Evolutionary conservation across 1,284 basidiomycete species (phyloP), one percentile per base, ranked within the genome.

Genomic region (Trametes sp.): DNA sequence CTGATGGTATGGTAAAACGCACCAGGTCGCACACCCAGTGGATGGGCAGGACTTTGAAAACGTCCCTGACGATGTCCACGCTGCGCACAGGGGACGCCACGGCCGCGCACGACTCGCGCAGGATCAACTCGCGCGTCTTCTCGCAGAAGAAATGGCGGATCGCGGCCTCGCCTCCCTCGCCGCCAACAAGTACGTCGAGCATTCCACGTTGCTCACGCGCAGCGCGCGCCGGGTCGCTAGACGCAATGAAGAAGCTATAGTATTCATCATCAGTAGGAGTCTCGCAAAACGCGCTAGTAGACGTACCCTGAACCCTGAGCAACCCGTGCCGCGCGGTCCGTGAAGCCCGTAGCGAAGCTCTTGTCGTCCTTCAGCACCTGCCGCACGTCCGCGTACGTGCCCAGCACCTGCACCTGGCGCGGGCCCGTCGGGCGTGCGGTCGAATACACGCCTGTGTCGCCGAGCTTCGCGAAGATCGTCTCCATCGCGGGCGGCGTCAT

Each of bases 401-500:
- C 76, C 26, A 88, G 75, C 19, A 72, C 70, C 24, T 73, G 71
- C 10, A 74, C 57, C 1, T 73, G 54, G 1, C 65, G 53, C 24
- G 72, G 70, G 4, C 69, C 63, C 41, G 66, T 73, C 0, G 89
- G 88, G 42, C 84, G 80, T 31, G 73, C 71, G 24, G 86, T 54
- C 61, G 85, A 80, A 66, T 93, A 92, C 51, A 81, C 73, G 26
- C 83, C 77, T 21, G 79, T 65, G 36, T 83, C 78, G 24, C 83
- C 82, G 56, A 94, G 71, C 46, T 88, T 83, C 54, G 74, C 80
- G 60, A 93, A 76, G 72, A 87, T 75, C 2, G 70, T 75, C 64
- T 84, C 77, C 93, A 93, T 92, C 26, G 87, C 73, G 8, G 82
- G 76, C 26, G 94, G 86, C 9, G 89, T 90, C 85, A 94, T 88